Evolutionary conservation across 257 asterid genomes (phyloP).

Genomic region (Jasminum sambac): DNA sequence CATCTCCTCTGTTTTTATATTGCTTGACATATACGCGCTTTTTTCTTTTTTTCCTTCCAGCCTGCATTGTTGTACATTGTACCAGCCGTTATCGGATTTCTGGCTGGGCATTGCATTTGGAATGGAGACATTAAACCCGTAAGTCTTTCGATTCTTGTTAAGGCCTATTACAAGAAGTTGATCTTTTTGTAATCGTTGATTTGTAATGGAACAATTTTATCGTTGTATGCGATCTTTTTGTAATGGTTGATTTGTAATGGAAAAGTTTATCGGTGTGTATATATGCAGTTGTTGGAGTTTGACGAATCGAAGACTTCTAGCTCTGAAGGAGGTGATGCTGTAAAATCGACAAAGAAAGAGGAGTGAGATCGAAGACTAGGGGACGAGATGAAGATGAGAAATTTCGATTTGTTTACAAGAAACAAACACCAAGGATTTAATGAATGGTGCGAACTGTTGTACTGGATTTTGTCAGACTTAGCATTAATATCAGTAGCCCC

Average conservation of each 20-base stretch:
- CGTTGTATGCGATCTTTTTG: no score
- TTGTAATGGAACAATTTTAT: not conserved
- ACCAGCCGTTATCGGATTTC: conserved; percentile 89
- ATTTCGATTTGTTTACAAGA: not conserved
- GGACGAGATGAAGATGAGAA: not conserved
- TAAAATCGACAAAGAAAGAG: conserved; percentile 25
- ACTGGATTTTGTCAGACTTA: conserved; percentile 28
- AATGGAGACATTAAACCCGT: conserved; percentile 89
- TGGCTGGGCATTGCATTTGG: conserved; percentile 89
- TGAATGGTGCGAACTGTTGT: conserved; percentile 31
- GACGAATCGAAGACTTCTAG: conserved; percentile 24
- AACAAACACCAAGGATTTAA: not conserved
- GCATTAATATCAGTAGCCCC: conserved; percentile 8
- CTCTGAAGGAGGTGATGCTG: conserved; percentile 9
- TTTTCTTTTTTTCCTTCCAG: conserved; percentile 43
- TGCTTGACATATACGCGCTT: conserved; percentile 11
- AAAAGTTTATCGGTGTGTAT: not conserved
- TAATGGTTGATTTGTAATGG: not conserved
- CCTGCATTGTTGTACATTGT: conserved; percentile 94
- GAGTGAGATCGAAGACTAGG: conserved; percentile 11
- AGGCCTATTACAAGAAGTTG: no score
- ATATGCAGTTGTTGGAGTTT: conserved; percentile 33
- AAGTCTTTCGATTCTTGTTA: conserved; percentile 27
- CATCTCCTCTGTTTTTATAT: conserved; percentile 14
- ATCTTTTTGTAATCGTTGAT: not conserved